Conservation (phyloP, 2,329 filamentous ascomycete genomes). For the Neodidymelliopsis sp. region DNA sequence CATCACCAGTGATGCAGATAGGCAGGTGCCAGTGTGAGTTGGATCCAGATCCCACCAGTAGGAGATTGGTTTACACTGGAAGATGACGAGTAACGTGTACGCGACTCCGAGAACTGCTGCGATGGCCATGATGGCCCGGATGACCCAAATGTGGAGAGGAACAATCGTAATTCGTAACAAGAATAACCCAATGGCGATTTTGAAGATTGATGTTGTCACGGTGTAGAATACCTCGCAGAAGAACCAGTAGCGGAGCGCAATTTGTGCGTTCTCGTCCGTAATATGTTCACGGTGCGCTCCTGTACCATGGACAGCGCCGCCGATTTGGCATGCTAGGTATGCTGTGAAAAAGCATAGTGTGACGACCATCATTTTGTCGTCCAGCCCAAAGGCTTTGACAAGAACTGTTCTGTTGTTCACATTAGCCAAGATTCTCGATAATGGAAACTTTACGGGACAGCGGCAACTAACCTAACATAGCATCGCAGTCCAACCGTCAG, state of each 20-base stretch:
- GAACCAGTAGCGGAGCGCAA: constrained; percentile 56
- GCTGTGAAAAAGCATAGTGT: constrained; percentile 49
- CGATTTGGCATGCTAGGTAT: constrained; percentile 40
- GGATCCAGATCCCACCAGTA: constrained; percentile 58
- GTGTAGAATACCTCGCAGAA: constrained; percentile 63
- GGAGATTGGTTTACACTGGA: constrained; percentile 60
- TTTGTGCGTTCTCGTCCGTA: constrained; percentile 34
- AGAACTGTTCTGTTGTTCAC: constrained; percentile 30
- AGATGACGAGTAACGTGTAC: constrained; percentile 59
- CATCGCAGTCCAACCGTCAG: constrained; percentile 48
- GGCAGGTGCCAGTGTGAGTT: constrained; percentile 51
- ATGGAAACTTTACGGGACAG: constrained; percentile 3
- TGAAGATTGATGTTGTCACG: constrained; percentile 56
- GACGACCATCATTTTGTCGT: constrained; percentile 52
- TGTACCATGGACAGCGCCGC: constrained; percentile 49
- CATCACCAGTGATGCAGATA: constrained; percentile 56
- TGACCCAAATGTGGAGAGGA: constrained; percentile 53
- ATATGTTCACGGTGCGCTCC: constrained; percentile 45
- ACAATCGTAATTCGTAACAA: constrained; percentile 59
- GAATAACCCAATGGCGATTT: constrained; percentile 60
- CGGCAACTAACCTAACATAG: constrained; percentile 42
- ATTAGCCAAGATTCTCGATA: constrained; percentile 11
- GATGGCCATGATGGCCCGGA: constrained; percentile 55
- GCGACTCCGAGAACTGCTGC: constrained; percentile 54
- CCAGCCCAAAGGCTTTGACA: constrained; percentile 49